Base-by-base conservation (phyloP, 306 rosid species). In the Cicer yamashitae region DNA sequence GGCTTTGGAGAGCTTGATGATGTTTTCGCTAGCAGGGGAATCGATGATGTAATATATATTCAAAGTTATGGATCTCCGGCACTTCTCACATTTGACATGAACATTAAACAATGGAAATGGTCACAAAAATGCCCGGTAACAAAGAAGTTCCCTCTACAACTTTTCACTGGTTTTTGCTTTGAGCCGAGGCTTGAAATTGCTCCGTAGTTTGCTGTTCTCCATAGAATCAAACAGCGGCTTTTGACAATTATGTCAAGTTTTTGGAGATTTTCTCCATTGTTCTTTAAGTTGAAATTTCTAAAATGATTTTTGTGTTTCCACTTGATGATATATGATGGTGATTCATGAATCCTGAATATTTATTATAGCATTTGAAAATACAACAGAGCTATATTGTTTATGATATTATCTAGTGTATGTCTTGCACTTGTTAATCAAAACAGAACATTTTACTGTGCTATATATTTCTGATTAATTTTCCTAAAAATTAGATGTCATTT, bases 1-100 rank as follows among this genome's bases (percentile, higher is more conserved):
- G 99, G 99, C 41, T 96, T 96, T 38, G 99, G 99, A 22, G 98
- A 96, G 88, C 79, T 96, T 2, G 99, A 96, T 72, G 99, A 96
- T 67, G 97, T 92, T 71, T 96, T 96, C 67, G 93, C 91, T 12
- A 90, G 99, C 88, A 80, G 98, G 12, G 99, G 99, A 45, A 68
- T 86, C 0, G 96, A 89, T 74, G 97, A 90, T 74, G 82, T 90
- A 13, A 67, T 96, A 59, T 96, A 90, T 72, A 92, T 96, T 48
- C 99, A 96, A 71, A 92, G 99, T 82, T 96, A 92, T 66, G 99
- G 99, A 66, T 88, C 96, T 76, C 96, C 99, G 4, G 86, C 92
- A 41, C 93, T 96, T 63, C 98, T 96, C 74, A 82, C 77, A 39
- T 96, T 62, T 70, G 97, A 96, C 84, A 80, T 87, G 89, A 86